Evolutionary conservation across 257 asterid species (phyloP).

Genomic region (Lycium barbarum): DNA sequence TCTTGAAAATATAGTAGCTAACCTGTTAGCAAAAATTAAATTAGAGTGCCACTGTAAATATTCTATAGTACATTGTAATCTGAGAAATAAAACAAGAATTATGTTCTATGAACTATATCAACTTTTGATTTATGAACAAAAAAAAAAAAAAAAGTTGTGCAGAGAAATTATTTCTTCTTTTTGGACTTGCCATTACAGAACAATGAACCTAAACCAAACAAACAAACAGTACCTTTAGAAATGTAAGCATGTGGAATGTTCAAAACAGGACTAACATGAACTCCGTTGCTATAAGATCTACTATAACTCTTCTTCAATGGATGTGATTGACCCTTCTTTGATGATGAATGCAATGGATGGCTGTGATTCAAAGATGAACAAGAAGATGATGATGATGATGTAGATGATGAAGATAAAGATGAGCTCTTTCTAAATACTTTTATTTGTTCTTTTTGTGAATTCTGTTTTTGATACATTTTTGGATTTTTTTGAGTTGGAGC

Average conservation of each 20-base stretch:
- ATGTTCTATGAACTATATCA: not conserved
- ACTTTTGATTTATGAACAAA: constrained; percentile 36
- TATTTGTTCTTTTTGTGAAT: constrained; percentile 50
- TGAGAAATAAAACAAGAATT: not conserved
- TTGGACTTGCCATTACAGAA: constrained; percentile 72
- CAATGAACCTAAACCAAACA: constrained; percentile 72
- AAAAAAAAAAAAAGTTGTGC: not conserved
- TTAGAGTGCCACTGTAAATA: not conserved
- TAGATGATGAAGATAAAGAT: constrained; percentile 32
- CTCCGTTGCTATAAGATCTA: constrained; percentile 61
- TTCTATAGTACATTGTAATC: not conserved
- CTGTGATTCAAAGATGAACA: constrained; percentile 6
- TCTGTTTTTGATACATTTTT: constrained; percentile 55
- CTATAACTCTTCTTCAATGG: constrained; percentile 59
- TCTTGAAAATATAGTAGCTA: no score
- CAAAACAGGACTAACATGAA: constrained; percentile 70
- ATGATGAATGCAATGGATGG: constrained; percentile 41
- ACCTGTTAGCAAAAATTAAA: no score
- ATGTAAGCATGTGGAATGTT: constrained; percentile 71
- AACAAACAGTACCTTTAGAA: constrained; percentile 62
- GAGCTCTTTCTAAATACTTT: constrained; percentile 40
- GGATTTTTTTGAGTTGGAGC: constrained; percentile 62
- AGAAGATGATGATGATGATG: constrained; percentile 14
- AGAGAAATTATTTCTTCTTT: constrained; percentile 68
- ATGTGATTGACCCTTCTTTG: constrained; percentile 41